A percentile compares a stretch with the other conserved stretches of the same genome.
phyloP scores from a whole-genome alignment of 2,329 filamentous ascomycete genomes.

The Aspergillus sp. region DNA sequence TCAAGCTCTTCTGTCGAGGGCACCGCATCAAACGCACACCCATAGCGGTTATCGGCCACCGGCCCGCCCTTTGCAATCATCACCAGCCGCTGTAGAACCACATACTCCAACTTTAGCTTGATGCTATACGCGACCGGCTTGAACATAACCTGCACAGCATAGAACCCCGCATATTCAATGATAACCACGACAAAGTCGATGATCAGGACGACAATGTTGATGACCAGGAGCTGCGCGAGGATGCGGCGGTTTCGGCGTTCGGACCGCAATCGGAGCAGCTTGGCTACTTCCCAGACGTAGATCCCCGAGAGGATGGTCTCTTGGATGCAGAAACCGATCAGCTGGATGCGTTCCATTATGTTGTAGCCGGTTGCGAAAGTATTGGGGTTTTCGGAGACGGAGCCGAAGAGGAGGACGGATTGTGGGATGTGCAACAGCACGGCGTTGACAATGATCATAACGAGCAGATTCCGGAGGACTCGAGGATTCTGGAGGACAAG shows the following conservation, averaged over 20 bases:
- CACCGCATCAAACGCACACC: background rate
- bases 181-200: constrained; percentile 51
- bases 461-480: constrained; percentile 38
- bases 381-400: constrained; percentile 25
- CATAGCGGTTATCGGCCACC: background rate
- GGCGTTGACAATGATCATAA: constrained; percentile 47
- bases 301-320: constrained; percentile 55
- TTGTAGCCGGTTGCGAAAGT: constrained; percentile 32
- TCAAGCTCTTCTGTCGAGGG: constrained; percentile 2
- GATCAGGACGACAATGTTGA: constrained; percentile 52
- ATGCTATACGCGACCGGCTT: constrained; percentile 45
- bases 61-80: constrained; percentile 7
- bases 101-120: constrained; percentile 59
- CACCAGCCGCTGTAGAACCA: constrained; percentile 55
- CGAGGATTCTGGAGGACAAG: constrained; percentile 41
- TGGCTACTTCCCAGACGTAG: constrained; percentile 55
- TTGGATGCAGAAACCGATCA: constrained; percentile 57
- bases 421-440: constrained; percentile 45
- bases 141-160: constrained; percentile 45
- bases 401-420: constrained; percentile 43
- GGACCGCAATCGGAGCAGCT: constrained; percentile 43
- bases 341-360: constrained; percentile 55
- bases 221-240: constrained; percentile 54
- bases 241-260: constrained; percentile 26
- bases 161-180: constrained; percentile 45